Evolutionary conservation across 140 eudicot species (phyloP).

Genomic region (Anethum foeniculum): DNA sequence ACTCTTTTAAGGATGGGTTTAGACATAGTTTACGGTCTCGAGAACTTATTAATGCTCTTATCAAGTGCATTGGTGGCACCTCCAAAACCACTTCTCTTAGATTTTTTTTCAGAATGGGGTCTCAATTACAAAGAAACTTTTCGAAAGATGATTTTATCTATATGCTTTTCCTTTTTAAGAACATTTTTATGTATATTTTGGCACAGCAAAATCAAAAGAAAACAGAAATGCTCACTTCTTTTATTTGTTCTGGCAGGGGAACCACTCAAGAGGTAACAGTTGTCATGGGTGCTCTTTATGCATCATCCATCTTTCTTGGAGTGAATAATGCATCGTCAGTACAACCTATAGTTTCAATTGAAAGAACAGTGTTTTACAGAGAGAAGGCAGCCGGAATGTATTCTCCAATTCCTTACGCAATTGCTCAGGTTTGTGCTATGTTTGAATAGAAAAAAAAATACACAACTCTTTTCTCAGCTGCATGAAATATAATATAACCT

Average conservation of each 20-base stretch:
- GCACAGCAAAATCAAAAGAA: neutral
- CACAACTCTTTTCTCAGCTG: neutral
- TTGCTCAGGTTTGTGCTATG: conserved; percentile 54
- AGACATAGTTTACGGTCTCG: neutral
- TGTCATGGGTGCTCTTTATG: conserved; percentile 74
- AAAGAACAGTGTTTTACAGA: conserved; percentile 86
- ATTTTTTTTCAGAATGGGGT: neutral
- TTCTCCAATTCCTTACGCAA: conserved; percentile 77
- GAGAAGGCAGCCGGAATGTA: conserved; percentile 98
- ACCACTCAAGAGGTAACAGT: conserved; percentile 48
- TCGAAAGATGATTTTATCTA: neutral
- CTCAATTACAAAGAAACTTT: neutral
- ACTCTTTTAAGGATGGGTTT: neutral
- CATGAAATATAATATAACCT: neutral
- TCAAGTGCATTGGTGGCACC: neutral
- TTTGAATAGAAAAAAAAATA: neutral
- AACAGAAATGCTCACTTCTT: neutral
- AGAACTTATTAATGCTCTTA: neutral
- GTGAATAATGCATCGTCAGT: conserved; percentile 71
- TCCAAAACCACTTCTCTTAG: neutral
- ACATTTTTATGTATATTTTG: neutral
- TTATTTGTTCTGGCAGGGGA: conserved; percentile 34
- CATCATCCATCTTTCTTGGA: conserved; percentile 69
- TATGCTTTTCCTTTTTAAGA: neutral
- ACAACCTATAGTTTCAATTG: conserved; percentile 77